Conservation (phyloP, 768 basidiomycete genomes). For the Phlebiopsis gigantea region DNA sequence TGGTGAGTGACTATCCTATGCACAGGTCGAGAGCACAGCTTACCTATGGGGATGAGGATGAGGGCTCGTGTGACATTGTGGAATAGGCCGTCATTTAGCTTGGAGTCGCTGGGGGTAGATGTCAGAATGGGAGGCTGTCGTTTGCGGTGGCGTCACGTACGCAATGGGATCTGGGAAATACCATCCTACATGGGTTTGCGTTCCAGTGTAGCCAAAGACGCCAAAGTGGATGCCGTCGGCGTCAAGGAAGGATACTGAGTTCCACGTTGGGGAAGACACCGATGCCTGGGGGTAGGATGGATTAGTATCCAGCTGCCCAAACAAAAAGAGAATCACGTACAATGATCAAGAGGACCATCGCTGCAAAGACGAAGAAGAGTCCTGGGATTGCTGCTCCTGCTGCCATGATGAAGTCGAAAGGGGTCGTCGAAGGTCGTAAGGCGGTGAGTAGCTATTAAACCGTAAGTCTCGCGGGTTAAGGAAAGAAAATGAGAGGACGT, state of each 20-base stretch:
- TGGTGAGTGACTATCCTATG: neutral
- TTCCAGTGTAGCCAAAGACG: constrained; percentile 73
- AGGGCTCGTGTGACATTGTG: constrained; percentile 69
- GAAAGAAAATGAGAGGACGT: neutral
- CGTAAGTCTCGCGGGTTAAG: constrained; percentile 2
- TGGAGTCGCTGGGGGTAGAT: constrained; percentile 24
- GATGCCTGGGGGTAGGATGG: constrained; percentile 42
- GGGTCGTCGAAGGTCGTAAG: constrained; percentile 12
- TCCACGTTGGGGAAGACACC: constrained; percentile 73
- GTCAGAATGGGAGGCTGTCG: constrained; percentile 1
- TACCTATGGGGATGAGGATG: constrained; percentile 78
- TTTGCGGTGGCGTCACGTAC: constrained; percentile 31
- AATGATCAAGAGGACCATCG: constrained; percentile 63
- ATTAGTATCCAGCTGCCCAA: neutral
- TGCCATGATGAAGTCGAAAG: constrained; percentile 29
- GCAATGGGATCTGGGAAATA: constrained; percentile 35
- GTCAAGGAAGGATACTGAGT: constrained; percentile 61
- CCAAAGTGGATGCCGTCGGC: constrained; percentile 55
- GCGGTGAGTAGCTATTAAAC: constrained; percentile 1
- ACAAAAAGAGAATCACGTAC: constrained; percentile 36
- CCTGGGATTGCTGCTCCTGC: constrained; percentile 63
- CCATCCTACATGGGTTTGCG: constrained; percentile 53
- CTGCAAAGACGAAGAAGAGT: constrained; percentile 66
- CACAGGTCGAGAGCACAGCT: constrained; percentile 15
- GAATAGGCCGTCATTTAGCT: constrained; percentile 47